Base-by-base conservation (phyloP, 495 filamentous ascomycete genomes). In the Pseudevernia furfuracea region DNA sequence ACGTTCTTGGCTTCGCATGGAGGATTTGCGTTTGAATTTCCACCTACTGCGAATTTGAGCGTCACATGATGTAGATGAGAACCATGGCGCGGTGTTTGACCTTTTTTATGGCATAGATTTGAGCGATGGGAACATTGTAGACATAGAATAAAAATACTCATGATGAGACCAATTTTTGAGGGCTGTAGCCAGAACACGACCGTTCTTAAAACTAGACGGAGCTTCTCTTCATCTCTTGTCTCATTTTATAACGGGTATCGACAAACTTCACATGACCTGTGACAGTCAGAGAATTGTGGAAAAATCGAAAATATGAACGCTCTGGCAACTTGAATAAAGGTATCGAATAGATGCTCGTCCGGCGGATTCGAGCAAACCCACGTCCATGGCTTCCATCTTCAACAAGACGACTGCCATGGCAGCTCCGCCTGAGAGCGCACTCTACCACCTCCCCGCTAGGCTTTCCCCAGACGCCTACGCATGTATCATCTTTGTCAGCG, bases 401-500 rank as follows among this genome's bases (percentile, higher is more conserved):
- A 34, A 59, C 41, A 49, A n/a, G 44, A 55, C 44, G 32, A 48
- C 36, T 23, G 25, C 43, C 43, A 19, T 46, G 43, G 30, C 62
- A 59, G 2, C 23, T 46, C 30, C 55, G 34, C 10, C 34, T 15
- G 41, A 64, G 32, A 64, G 41, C n/a, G 12, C 37, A 58, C 14
- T 59, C 62, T 59, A 64, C 56, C 38, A 14, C 39, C 34, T 12
- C 25, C 5, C 37, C 49, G 11, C 21, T 30, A 21, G 61, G 23
- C 12, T 30, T 8, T 1, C n/a, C 62, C 17, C 62, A 64, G 2
- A 19, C n/a, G 6, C 34, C 41, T 6, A 19, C 19, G 2, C 39
- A 36, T 30, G 34, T 7, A 15, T 39, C 62, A 32, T 10, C 85
- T 75, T 73, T 91, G 41, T 84, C 81, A 25, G 81, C 84, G 15